A percentile compares a stretch with the other conserved stretches of the same genome.
Evolutionary conservation across 2,329 filamentous ascomycete genomes (phyloP).

Genomic region (Botrytis elliptica): DNA sequence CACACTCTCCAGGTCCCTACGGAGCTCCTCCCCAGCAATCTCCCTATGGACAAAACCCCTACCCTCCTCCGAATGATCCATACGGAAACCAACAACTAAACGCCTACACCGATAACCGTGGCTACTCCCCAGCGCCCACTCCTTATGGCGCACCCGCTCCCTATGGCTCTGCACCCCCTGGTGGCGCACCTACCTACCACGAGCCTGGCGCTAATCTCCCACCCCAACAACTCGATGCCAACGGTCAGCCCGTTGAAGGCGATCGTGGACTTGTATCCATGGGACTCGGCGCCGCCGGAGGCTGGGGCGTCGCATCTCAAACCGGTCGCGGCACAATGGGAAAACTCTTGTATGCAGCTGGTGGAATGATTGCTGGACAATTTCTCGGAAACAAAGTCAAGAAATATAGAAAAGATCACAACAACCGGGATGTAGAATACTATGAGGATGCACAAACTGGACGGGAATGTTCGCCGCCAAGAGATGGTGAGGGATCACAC

Average conservation of each 20-base stretch:
- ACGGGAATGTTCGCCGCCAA: conserved; percentile 11
- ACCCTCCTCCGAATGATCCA: background rate
- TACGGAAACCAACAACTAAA: conserved; percentile 9
- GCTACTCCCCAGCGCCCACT: background rate
- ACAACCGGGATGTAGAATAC: conserved; percentile 13
- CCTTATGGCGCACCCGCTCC: conserved; percentile 4
- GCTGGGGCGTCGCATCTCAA: conserved; percentile 4
- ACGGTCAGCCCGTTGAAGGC: conserved; percentile 8
- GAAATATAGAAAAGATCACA: conserved; percentile 14
- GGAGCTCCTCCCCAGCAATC: background rate
- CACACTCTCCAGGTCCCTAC: background rate
- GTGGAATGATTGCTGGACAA: conserved; percentile 9
- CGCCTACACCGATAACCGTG: background rate
- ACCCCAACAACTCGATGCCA: conserved; percentile 4
- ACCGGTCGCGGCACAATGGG: conserved; percentile 3
- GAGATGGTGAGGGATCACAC: background rate
- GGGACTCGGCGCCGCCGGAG: conserved; percentile 17
- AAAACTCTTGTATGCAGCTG: background rate
- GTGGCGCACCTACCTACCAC: conserved; percentile 3
- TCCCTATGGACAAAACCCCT: conserved; percentile 1
- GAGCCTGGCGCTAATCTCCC: conserved; percentile 16
- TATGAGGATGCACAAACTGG: conserved; percentile 9
- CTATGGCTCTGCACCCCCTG: background rate
- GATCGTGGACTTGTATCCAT: conserved; percentile 15
- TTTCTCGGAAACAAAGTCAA: conserved; percentile 13